Evolutionary conservation across 306 rosid genomes (phyloP).

Genomic region (Arachis hypogaea): DNA sequence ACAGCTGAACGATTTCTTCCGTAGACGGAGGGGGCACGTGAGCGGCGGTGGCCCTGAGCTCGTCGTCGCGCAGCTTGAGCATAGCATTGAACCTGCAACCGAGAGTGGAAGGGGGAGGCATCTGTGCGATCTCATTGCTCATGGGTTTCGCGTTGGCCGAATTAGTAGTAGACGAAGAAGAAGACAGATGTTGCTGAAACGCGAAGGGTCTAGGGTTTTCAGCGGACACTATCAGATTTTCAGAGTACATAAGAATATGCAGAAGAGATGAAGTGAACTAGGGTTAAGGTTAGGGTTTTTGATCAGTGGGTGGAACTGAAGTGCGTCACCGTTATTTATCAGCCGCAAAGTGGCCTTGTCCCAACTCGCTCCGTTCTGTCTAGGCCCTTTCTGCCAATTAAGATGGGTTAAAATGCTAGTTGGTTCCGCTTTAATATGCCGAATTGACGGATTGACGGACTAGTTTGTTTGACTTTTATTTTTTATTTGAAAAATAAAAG

Average conservation of each 20-base stretch:
- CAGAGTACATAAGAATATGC: slow-evolving; percentile 49
- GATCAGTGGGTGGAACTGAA: slow-evolving; percentile 18
- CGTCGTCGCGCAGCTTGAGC: slow-evolving; percentile 78
- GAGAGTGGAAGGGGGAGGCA: slow-evolving; percentile 59
- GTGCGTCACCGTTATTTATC: slow-evolving; percentile 1
- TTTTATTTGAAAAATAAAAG: too few relatives aligned
- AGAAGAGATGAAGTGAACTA: background rate
- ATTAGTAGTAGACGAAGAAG: background rate
- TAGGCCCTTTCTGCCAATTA: too few relatives aligned
- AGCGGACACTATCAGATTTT: slow-evolving; percentile 47
- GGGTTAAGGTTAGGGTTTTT: slow-evolving; percentile 39
- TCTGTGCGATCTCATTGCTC: slow-evolving; percentile 61
- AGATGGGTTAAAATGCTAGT: too few relatives aligned
- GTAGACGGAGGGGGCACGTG: slow-evolving; percentile 55
- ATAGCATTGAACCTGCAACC: slow-evolving; percentile 68
- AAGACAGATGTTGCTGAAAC: slow-evolving; percentile 22
- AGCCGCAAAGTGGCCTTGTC: too few relatives aligned
- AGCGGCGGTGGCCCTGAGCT: slow-evolving; percentile 51
- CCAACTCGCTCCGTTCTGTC: too few relatives aligned
- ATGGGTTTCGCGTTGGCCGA: slow-evolving; percentile 41
- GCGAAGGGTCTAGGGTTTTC: slow-evolving; percentile 60
- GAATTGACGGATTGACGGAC: too few relatives aligned
- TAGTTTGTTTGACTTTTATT: too few relatives aligned
- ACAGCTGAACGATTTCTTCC: slow-evolving; percentile 73
- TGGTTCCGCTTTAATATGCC: too few relatives aligned